Evolutionary conservation across 306 rosid genomes (phyloP).

Genomic region (Lithocarpus polystachyus): DNA sequence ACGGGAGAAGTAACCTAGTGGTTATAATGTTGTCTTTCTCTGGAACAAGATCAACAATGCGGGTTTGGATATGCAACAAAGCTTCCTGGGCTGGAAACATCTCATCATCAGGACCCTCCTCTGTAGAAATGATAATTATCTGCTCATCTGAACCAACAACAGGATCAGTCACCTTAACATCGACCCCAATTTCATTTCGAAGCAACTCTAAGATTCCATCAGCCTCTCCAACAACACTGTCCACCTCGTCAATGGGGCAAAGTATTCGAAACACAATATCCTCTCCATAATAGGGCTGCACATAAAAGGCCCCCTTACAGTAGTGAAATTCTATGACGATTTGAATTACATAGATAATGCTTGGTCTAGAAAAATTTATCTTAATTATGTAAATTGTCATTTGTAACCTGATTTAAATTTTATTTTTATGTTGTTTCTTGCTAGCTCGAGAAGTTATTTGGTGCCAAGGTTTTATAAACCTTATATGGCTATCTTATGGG

Average conservation of each 20-base stretch:
- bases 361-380: too few species aligned
- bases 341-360: too few species aligned
- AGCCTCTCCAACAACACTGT: conserved; percentile 73
- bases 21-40: conserved; percentile 75
- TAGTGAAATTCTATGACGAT: too few species aligned
- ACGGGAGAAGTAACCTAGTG: conserved; percentile 79
- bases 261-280: conserved; percentile 86
- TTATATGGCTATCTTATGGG: not conserved
- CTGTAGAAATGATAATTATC: conserved; percentile 80
- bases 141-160: conserved; percentile 76
- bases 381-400: too few species aligned
- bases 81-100: conserved; percentile 99
- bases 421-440: not conserved
- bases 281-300: conserved; percentile 57
- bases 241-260: conserved; percentile 76
- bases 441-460: not conserved
- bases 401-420: not conserved
- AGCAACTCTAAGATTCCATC: conserved; percentile 79
- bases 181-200: conserved; percentile 84
- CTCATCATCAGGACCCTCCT: conserved; percentile 94
- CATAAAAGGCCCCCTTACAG: too few species aligned
- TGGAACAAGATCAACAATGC: conserved; percentile 76
- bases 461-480: not conserved
- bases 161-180: conserved; percentile 65
- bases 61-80: conserved; percentile 85